Percentiles rank a stretch among this genome's conserved stretches.
These are phyloP conservation scores for Hypoxylon trugodes DNA, from an alignment of 495 filamentous ascomycete species.

Conservation along the genomic window DNA sequence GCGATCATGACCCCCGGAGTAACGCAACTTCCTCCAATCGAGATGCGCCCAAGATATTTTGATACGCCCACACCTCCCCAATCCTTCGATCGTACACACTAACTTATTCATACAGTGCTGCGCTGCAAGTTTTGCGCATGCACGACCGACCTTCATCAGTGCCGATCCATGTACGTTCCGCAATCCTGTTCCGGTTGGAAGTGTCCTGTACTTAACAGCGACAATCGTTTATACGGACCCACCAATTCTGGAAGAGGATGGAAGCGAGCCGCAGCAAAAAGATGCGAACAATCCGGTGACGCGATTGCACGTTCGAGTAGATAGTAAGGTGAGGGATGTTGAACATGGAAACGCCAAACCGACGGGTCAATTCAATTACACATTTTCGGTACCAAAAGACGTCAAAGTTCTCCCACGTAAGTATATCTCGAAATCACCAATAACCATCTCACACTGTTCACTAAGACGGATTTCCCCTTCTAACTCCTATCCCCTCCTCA, in stretches of 20 bases:
- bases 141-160: constrained; percentile 77
- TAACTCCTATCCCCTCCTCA: not conserved
- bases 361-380: constrained; percentile 87
- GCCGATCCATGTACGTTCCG: constrained; percentile 85
- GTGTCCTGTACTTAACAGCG: constrained; percentile 80
- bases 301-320: constrained; percentile 77
- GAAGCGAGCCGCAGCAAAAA: constrained; percentile 41
- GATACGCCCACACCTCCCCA: too few relatives aligned
- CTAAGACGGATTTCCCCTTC: too few relatives aligned
- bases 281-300: constrained; percentile 57
- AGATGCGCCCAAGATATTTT: too few relatives aligned
- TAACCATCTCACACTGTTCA: too few relatives aligned
- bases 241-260: constrained; percentile 54
- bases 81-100: too few relatives aligned
- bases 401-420: constrained; percentile 73
- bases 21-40: too few relatives aligned
- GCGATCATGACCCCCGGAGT: too few relatives aligned
- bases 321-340: constrained; percentile 79
- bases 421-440: not conserved
- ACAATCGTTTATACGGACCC: constrained; percentile 82
- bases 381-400: constrained; percentile 77
- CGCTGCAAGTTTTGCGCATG: constrained; percentile 79
- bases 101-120: too few relatives aligned
- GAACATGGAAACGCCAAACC: constrained; percentile 78
- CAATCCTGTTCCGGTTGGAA: constrained; percentile 85